Percentiles rank a stretch among this genome's conserved stretches.
These are phyloP conservation scores for Lyophyllum atratum DNA, from an alignment of 768 basidiomycete species.

Conservation along the genomic window DNA sequence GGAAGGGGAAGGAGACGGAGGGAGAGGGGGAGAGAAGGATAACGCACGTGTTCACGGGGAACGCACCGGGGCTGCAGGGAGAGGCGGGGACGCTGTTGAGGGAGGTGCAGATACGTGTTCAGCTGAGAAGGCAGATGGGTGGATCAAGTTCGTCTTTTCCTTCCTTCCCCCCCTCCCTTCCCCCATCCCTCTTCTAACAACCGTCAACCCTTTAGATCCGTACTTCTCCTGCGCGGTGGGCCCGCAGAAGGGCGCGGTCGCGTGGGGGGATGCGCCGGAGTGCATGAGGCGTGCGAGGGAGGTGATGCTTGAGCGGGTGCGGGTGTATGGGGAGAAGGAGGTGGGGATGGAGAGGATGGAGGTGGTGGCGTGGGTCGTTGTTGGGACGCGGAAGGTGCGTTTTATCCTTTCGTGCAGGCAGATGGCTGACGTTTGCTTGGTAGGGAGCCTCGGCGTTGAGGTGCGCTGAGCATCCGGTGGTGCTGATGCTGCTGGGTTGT, in stretches of 20 bases:
- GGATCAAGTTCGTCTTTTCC: constrained; percentile 23
- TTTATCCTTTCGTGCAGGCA: background rate
- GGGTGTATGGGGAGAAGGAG: constrained; percentile 34
- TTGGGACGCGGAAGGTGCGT: constrained; percentile 17
- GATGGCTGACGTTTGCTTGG: background rate
- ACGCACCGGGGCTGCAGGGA: constrained; percentile 36
- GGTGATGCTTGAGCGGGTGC: constrained; percentile 30
- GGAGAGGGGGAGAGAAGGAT: constrained; percentile 19
- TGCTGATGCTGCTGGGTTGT: constrained; percentile 39
- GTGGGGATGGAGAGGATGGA: constrained; percentile 35
- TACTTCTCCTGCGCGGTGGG: constrained; percentile 6
- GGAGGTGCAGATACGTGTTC: constrained; percentile 38
- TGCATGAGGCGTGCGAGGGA: constrained; percentile 26
- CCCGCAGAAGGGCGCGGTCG: background rate
- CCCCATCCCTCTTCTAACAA: background rate
- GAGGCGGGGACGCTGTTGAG: constrained; percentile 38
- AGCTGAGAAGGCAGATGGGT: constrained; percentile 30
- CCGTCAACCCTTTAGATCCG: background rate
- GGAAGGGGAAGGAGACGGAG: constrained; percentile 20
- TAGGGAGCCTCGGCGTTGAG: constrained; percentile 26
- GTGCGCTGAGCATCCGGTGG: constrained; percentile 27
- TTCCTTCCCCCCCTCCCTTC: background rate
- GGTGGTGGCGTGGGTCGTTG: constrained; percentile 42
- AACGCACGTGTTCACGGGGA: constrained; percentile 53
- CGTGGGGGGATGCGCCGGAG: background rate